These are phyloP conservation scores for Tricholoma flavovirens DNA, from an alignment of 768 basidiomycete species.

Conservation along the genomic window DNA sequence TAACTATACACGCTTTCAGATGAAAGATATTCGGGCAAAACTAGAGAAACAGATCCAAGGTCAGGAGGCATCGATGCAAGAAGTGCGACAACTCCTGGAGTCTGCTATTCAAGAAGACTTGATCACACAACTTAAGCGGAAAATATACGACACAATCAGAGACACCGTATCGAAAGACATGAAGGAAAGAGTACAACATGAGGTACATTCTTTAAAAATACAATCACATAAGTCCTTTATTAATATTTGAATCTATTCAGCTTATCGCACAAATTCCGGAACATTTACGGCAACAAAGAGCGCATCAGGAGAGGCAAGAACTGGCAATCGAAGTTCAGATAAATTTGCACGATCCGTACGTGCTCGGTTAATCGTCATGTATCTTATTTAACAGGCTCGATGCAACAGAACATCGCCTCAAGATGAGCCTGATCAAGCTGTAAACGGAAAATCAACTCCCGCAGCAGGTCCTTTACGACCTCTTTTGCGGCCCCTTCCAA, in stretches of 20 bases:
- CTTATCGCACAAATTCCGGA: constrained; percentile 37
- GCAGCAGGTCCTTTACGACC: constrained; percentile 41
- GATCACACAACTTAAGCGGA: constrained; percentile 32
- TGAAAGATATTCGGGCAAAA: constrained; percentile 31
- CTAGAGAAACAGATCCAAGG: constrained; percentile 33
- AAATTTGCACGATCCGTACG: constrained; percentile 44
- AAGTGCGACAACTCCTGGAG: constrained; percentile 29
- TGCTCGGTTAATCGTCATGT: constrained; percentile 2
- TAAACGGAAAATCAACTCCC: constrained; percentile 30
- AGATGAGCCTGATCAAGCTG: constrained; percentile 27
- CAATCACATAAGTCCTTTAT: background rate
- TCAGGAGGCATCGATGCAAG: constrained; percentile 34
- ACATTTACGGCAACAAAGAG: constrained; percentile 32
- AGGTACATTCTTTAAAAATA: constrained; percentile 26
- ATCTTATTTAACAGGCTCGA: constrained; percentile 1
- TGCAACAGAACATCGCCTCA: constrained; percentile 37
- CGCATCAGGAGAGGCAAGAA: constrained; percentile 39
- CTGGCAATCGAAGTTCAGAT: constrained; percentile 36
- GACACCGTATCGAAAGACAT: constrained; percentile 32
- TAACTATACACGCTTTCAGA: constrained; percentile 22
- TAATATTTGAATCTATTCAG: constrained; percentile 20
- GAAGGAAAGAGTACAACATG: constrained; percentile 34
- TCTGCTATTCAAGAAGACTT: constrained; percentile 36
- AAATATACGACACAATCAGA: constrained; percentile 29
- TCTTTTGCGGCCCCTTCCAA: constrained; percentile 45